phyloP scores from a whole-genome alignment of 805 yeast species.

The Nakazawaea anatomiae region DNA sequence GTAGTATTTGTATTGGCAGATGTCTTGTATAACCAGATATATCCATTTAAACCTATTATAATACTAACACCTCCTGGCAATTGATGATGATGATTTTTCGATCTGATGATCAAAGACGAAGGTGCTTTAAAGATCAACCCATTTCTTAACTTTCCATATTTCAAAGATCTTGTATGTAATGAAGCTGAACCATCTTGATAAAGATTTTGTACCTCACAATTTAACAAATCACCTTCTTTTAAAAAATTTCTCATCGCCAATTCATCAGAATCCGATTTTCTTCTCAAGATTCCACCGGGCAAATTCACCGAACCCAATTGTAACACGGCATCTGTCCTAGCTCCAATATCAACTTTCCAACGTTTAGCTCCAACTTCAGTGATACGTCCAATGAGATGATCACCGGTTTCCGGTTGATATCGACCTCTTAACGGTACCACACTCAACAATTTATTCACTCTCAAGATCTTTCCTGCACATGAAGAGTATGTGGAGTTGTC shows the following conservation, averaged over 20 bases:
- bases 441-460: constrained; percentile 81
- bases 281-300: constrained; percentile 94
- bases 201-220: constrained; percentile 91
- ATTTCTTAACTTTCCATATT: constrained; percentile 91
- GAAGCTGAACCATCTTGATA: constrained; percentile 90
- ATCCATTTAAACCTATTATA: constrained; percentile 93
- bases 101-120: constrained; percentile 71
- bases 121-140: constrained; percentile 84
- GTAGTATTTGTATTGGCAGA: constrained; percentile 16
- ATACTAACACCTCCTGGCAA: constrained; percentile 93
- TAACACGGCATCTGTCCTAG: constrained; percentile 85
- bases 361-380: constrained; percentile 90
- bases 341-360: constrained; percentile 97
- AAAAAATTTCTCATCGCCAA: constrained; percentile 90
- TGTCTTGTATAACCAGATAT: constrained; percentile 83
- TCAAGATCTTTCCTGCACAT: constrained; percentile 84
- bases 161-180: constrained; percentile 88
- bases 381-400: constrained; percentile 89
- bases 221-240: constrained; percentile 92
- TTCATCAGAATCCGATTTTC: constrained; percentile 94
- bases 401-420: constrained; percentile 93
- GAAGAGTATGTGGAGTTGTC: constrained; percentile 77
- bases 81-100: constrained; percentile 80
- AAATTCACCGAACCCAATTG: constrained; percentile 93
- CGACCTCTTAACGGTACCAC: constrained; percentile 84